Base-by-base conservation (phyloP, 495 filamentous ascomycete species). In the Neurospora tetrasperma region DNA sequence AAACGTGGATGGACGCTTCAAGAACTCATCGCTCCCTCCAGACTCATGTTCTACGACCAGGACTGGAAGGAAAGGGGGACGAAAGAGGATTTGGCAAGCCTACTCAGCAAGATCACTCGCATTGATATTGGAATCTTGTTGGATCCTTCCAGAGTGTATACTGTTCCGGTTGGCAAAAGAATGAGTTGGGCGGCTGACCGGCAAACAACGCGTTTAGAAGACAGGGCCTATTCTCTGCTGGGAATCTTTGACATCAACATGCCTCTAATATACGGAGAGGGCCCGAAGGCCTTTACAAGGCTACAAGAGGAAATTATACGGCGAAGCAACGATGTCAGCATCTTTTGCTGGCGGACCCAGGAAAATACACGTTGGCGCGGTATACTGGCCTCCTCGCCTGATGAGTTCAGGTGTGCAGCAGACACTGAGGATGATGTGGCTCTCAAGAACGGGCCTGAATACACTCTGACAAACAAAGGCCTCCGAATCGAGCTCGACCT, bases 1-100 rank as follows among this genome's bases (percentile, higher is more conserved):
- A 77, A 62, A 8, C 66, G 81, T 31, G 80, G 81, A 5, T 83
- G 81, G 81, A 83, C 80, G 1, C 74, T 83, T 31, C 81, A 83
- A 43, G 81, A 83, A 69, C 76, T 83, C 6, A 76, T 83, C 31
- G 82, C 82, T 0, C 80, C 82, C 6, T 1, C 4, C 43, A 20
- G 48, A 2, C 69, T 81, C n/a, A 11, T 70, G 11, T 83, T 76
- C n/a, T 72, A 62, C 46, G 70, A 70, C 10, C 18, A 44, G 0
- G 35, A 41, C 11, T 76, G 74, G 74, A 42, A 11, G 3, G 12
- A 40, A 23, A 27, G 48, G 38, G 71, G 73, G 12, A 40, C 69
- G 0, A 74, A 74, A 59, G 20, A 38, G 20, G 35, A 20, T 11
- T 39, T 74, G 39, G 46, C 40, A 12, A 38, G 9, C 20, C n/a